Conservation (phyloP, 345 rosid genomes). For the Odontarrhena argentea region DNA sequence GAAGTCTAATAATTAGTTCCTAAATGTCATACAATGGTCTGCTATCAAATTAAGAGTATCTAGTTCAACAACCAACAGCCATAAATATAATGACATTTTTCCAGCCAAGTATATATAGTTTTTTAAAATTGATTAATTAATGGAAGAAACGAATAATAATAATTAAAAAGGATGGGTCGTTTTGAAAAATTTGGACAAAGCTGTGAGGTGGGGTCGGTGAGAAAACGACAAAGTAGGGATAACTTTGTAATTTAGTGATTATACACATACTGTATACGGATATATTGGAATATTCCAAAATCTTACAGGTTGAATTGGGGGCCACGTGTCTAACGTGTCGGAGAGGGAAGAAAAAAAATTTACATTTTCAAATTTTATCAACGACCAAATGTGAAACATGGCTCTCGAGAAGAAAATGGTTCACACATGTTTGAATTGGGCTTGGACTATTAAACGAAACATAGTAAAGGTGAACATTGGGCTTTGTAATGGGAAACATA, state of each 20-base stretch:
- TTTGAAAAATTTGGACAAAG: constrained; percentile 37
- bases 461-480: not conserved
- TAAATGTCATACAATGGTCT: constrained; percentile 36
- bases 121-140: constrained; percentile 7
- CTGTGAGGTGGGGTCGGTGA: constrained; percentile 35
- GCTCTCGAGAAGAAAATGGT: not conserved
- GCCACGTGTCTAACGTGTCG: constrained; percentile 33
- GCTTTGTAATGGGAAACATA: not conserved
- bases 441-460: not conserved
- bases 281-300: constrained; percentile 36
- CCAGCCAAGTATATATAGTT: constrained; percentile 27
- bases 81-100: constrained; percentile 36
- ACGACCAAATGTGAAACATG: not conserved
- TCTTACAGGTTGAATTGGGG: constrained; percentile 29
- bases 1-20: constrained; percentile 22
- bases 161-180: constrained; percentile 15
- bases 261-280: constrained; percentile 10
- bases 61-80: constrained; percentile 44
- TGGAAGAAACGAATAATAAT: constrained; percentile 26
- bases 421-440: not conserved
- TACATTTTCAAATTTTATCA: not conserved
- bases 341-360: constrained; percentile 9
- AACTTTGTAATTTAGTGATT: not conserved
- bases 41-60: constrained; percentile 31
- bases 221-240: constrained; percentile 33